Evolutionary conservation across 2,329 filamentous ascomycete genomes (phyloP).

Genomic region (Arthrobotrys iridis): DNA sequence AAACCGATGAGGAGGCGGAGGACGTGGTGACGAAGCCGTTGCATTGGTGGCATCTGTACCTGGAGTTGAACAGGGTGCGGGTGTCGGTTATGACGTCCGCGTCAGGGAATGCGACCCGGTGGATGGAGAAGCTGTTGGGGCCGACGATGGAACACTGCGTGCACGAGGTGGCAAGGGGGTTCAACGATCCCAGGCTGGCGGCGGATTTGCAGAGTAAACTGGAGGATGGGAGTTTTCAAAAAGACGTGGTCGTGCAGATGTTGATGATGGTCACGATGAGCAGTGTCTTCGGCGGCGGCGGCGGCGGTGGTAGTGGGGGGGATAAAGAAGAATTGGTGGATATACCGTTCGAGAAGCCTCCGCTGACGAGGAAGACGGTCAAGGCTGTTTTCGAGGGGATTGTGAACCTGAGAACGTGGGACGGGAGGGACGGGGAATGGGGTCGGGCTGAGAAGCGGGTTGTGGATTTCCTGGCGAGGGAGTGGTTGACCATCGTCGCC

Average conservation of each 20-base stretch:
- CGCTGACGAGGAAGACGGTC: conserved; percentile 42
- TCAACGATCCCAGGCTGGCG: conserved; percentile 28
- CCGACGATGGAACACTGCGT: conserved; percentile 51
- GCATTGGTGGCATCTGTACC: conserved; percentile 41
- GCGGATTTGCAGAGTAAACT: conserved; percentile 41
- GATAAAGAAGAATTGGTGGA: background rate
- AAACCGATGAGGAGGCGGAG: background rate
- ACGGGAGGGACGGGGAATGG: conserved; percentile 26
- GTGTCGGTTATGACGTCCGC: conserved; percentile 21
- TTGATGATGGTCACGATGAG: conserved; percentile 47
- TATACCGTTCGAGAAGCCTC: conserved; percentile 32
- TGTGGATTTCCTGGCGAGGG: conserved; percentile 38
- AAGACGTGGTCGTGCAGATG: conserved; percentile 35
- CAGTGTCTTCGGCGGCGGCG: conserved; percentile 1
- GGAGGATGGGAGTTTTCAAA: conserved; percentile 38
- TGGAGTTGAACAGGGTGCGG: conserved; percentile 34
- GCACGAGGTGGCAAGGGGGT: conserved; percentile 37
- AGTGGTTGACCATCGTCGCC: conserved; percentile 47
- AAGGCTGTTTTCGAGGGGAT: conserved; percentile 43
- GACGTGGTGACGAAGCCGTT: conserved; percentile 4
- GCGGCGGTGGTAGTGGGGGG: background rate
- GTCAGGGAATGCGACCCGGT: conserved; percentile 15
- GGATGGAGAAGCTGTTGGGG: conserved; percentile 46
- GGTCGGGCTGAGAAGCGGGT: conserved; percentile 30
- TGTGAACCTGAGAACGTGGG: conserved; percentile 36